Percentiles rank a stretch among this genome's conserved stretches.
phyloP scores from a whole-genome alignment of 257 asterid species.

The Solanum piurae region DNA sequence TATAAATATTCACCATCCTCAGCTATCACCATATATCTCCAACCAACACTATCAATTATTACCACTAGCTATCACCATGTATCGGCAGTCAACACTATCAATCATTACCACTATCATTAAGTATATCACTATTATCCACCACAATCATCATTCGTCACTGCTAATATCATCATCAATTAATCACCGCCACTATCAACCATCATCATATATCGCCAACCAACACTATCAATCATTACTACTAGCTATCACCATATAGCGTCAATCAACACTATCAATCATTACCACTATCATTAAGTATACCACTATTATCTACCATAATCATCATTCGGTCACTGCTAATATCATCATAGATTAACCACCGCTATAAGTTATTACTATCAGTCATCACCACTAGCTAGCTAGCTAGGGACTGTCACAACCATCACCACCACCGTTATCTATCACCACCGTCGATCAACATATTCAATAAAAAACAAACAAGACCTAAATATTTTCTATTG shows the following conservation, averaged over 20 bases:
- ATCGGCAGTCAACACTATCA: not conserved
- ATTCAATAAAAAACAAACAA: not conserved
- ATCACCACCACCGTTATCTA: not conserved
- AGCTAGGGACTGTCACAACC: not conserved
- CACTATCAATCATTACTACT: not conserved
- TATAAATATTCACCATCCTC: not conserved
- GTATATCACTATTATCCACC: not conserved
- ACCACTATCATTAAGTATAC: not conserved
- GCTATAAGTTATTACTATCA: not conserved
- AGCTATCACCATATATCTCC: not conserved
- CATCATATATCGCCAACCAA: not conserved
- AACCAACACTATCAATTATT: not conserved
- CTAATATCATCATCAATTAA: not conserved
- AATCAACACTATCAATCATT: not conserved
- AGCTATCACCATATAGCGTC: not conserved
- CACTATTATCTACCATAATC: not conserved
- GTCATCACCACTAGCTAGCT: not conserved
- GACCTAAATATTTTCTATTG: not conserved
- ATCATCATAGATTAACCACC: not conserved
- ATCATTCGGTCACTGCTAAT: not conserved
- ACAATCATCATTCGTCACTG: not conserved
- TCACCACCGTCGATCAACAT: not conserved
- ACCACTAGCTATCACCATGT: not conserved
- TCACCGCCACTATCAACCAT: not conserved
- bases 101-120: not conserved